Percentiles rank a stretch among this genome's conserved stretches.
These are phyloP conservation scores for Populus tomentosa DNA, from an alignment of 441 rosid species.

Conservation along the genomic window DNA sequence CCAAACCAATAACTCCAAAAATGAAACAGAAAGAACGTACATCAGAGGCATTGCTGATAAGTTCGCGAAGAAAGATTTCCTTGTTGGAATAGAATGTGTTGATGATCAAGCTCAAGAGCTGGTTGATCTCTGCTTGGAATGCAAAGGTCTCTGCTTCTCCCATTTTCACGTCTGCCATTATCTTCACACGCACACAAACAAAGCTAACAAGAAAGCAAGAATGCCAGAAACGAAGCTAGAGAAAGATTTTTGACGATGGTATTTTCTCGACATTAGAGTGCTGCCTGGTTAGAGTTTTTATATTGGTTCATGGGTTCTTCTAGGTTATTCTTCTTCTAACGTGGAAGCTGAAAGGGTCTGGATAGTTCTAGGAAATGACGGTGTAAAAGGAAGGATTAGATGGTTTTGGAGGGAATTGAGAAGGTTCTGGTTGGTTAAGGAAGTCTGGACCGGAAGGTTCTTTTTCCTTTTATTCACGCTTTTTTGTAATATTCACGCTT, in stretches of 20 bases:
- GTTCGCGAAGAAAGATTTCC: constrained; percentile 85
- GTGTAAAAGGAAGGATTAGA: background rate
- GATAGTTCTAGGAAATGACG: background rate
- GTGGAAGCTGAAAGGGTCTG: background rate
- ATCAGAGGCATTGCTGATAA: constrained; percentile 80
- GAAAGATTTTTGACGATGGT: too few relatives aligned
- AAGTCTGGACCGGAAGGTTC: background rate
- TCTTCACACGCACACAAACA: background rate
- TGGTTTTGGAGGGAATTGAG: background rate
- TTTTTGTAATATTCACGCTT: too few relatives aligned
- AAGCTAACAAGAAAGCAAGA: background rate
- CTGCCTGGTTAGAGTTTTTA: background rate
- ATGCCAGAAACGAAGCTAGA: background rate
- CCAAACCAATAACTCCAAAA: constrained; percentile 22
- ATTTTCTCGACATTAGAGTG: background rate
- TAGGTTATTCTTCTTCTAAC: background rate
- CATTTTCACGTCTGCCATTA: constrained; percentile 43
- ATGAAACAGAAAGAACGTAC: constrained; percentile 27
- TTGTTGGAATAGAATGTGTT: constrained; percentile 86
- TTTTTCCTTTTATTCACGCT: background rate
- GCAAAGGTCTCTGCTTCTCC: constrained; percentile 69
- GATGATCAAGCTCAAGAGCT: constrained; percentile 72
- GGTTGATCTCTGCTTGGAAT: constrained; percentile 87
- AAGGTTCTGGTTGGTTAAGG: background rate
- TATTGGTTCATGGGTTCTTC: background rate